Evolutionary conservation across 495 filamentous ascomycete species (phyloP).

Genomic region (Xylaria castorea): DNA sequence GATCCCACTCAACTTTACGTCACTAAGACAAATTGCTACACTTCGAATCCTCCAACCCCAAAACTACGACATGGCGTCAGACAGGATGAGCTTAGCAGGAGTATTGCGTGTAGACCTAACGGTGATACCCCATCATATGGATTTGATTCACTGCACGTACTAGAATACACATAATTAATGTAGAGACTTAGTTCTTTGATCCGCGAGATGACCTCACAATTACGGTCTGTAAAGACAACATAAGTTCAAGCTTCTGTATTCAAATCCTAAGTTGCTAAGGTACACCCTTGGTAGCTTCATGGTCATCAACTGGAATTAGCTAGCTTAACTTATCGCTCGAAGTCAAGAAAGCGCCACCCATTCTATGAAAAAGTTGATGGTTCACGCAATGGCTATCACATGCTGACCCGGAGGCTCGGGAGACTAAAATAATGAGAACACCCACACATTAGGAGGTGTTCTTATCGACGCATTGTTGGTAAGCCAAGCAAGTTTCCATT

Average conservation of each 20-base stretch:
- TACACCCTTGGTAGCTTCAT: neutral
- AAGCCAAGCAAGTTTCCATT: neutral
- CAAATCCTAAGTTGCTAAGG: neutral
- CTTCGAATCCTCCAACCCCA: neutral
- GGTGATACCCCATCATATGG: constrained; percentile 35
- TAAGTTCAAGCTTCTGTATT: constrained; percentile 1
- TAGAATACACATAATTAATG: constrained; percentile 33
- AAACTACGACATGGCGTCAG: constrained; percentile 7
- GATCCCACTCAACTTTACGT: constrained; percentile 4
- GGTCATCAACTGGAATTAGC: neutral
- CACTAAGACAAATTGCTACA: neutral
- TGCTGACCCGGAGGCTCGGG: constrained; percentile 15
- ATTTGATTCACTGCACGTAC: constrained; percentile 26
- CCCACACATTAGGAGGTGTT: neutral
- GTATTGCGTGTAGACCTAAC: constrained; percentile 31
- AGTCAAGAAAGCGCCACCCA: neutral
- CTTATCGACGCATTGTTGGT: neutral
- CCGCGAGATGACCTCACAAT: constrained; percentile 7
- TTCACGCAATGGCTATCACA: neutral
- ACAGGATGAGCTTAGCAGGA: neutral
- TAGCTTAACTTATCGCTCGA: neutral
- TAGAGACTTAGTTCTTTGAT: constrained; percentile 29
- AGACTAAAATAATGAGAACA: neutral
- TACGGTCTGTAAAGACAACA: neutral
- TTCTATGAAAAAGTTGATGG: neutral